Evolutionary conservation across 1,284 basidiomycete genomes (phyloP).

Genomic region (Malassezia obtusa): DNA sequence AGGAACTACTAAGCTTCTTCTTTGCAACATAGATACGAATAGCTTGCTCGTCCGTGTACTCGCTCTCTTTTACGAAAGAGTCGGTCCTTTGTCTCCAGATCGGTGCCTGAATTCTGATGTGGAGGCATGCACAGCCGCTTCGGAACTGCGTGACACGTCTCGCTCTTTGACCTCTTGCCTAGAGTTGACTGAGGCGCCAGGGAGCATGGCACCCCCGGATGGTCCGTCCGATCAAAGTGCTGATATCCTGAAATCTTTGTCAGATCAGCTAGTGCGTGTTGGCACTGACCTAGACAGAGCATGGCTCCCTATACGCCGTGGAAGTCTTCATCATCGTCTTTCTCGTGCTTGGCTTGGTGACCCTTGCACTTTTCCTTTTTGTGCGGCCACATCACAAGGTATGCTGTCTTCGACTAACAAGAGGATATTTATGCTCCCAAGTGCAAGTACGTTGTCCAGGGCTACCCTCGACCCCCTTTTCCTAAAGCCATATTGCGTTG

Average conservation of each 20-base stretch:
- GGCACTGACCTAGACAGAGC: background rate
- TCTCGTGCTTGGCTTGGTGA: conserved; percentile 23
- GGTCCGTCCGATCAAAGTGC: background rate
- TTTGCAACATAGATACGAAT: too few species aligned
- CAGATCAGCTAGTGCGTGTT: conserved; percentile 4
- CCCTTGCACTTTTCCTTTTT: conserved; percentile 34
- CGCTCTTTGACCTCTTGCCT: too few species aligned
- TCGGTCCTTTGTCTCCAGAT: too few species aligned
- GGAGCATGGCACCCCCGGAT: too few species aligned
- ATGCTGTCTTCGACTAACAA: background rate
- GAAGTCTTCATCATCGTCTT: conserved; percentile 29
- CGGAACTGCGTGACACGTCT: too few species aligned
- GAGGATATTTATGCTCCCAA: conserved; percentile 74
- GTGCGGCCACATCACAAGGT: conserved; percentile 37
- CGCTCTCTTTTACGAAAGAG: too few species aligned
- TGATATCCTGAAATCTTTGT: background rate
- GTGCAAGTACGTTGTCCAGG: conserved; percentile 69
- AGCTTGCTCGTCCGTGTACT: too few species aligned
- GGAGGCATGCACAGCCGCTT: too few species aligned
- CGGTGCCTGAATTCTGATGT: too few species aligned
- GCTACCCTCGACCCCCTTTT: conserved; percentile 61
- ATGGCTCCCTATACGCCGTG: conserved; percentile 1
- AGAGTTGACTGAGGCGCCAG: too few species aligned
- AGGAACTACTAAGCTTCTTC: too few species aligned
- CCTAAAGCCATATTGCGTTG: background rate